Evolutionary conservation across 306 rosid genomes (phyloP).

Genomic region (Citrullus mucosospermus): DNA sequence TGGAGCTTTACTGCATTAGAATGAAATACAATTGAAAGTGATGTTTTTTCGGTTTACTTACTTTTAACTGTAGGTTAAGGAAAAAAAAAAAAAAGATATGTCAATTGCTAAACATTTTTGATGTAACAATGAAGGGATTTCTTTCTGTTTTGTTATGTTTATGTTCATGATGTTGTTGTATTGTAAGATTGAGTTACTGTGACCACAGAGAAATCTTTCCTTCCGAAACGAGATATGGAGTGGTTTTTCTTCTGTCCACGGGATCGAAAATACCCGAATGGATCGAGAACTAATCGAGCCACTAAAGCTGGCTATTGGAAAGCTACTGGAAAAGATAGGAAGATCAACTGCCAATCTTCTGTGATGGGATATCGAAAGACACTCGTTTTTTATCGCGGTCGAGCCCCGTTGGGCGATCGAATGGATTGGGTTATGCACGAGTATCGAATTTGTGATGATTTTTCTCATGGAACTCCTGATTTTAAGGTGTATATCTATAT

Average conservation of each 20-base stretch:
- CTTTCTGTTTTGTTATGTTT: neutral
- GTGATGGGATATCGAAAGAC: slow-evolving; percentile 74
- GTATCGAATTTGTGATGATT: slow-evolving; percentile 69
- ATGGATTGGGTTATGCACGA: slow-evolving; percentile 91
- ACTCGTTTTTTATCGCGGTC: slow-evolving; percentile 76
- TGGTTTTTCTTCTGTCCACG: slow-evolving; percentile 96
- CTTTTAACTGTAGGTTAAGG: neutral
- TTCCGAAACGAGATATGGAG: slow-evolving; percentile 75
- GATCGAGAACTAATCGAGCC: slow-evolving; percentile 86
- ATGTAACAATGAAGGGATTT: neutral
- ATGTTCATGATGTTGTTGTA: neutral
- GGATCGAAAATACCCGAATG: slow-evolving; percentile 80
- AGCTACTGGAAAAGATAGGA: slow-evolving; percentile 91
- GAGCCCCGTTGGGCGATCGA: slow-evolving; percentile 82
- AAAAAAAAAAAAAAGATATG: too few relatives aligned
- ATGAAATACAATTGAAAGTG: neutral
- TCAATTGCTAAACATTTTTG: neutral
- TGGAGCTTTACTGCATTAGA: neutral
- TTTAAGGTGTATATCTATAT: slow-evolving; percentile 33
- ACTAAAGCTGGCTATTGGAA: slow-evolving; percentile 95
- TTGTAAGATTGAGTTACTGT: slow-evolving; percentile 10
- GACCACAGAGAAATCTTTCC: slow-evolving; percentile 71
- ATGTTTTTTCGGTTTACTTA: neutral
- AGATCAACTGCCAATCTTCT: slow-evolving; percentile 39
- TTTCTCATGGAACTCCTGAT: slow-evolving; percentile 32